Conservation (phyloP, 2,329 filamentous ascomycete species). For the Colletotrichum tropicale region DNA sequence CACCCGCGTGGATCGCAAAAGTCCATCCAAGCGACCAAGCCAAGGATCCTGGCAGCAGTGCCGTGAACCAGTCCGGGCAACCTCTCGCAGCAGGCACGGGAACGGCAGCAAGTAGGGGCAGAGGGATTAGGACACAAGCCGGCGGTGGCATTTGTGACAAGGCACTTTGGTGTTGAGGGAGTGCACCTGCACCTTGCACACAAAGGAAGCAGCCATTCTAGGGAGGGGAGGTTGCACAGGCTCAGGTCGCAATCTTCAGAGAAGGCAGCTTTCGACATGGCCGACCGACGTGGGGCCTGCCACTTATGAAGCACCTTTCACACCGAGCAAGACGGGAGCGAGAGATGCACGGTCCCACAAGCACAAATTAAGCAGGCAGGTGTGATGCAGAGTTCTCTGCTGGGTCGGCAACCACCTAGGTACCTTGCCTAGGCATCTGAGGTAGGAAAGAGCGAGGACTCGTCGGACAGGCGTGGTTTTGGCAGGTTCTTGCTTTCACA, state of each 20-base stretch:
- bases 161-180: too few relatives aligned
- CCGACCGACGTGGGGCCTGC: background rate
- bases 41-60: background rate
- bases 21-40: too few relatives aligned
- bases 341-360: background rate
- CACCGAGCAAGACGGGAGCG: background rate
- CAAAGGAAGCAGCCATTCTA: too few relatives aligned
- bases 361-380: rapidly evolving
- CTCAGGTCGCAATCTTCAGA: too few relatives aligned
- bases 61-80: too few relatives aligned
- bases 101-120: too few relatives aligned
- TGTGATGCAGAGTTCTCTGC: background rate
- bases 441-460: background rate
- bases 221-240: too few relatives aligned
- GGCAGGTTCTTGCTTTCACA: background rate
- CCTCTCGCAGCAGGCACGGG: too few relatives aligned
- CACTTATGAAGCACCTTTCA: background rate
- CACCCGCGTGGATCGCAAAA: too few relatives aligned
- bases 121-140: too few relatives aligned
- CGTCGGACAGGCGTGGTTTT: rapidly evolving
- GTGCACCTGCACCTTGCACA: too few relatives aligned
- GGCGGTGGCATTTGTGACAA: background rate
- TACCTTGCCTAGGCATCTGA: too few relatives aligned
- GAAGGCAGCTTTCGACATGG: background rate
- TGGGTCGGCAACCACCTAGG: background rate